Base-by-base conservation (phyloP, 2,329 filamentous ascomycete species). In the Venturia aucupariae region DNA sequence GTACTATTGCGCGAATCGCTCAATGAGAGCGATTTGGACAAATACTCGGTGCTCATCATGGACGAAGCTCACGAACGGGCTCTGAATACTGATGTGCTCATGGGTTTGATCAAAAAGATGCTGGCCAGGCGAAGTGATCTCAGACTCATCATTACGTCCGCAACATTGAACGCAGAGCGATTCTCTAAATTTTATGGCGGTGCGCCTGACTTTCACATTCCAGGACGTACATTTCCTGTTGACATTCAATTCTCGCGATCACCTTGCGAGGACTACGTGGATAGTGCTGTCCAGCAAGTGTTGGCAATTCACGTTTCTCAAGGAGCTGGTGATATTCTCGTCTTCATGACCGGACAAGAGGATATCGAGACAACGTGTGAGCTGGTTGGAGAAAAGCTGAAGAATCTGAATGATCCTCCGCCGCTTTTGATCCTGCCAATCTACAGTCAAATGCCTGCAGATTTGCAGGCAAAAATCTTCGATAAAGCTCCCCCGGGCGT, bases 331-430 rank as follows among this genome's bases (percentile, higher is more conserved):
- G 94, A 99, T 76, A 97, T 99, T 64, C 80, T 99, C 10, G 93
- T 99, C 10, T 99, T 99, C 76, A 99, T 99, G 94, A 99, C 95
- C 0, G 94, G 94, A 13, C 94, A 97, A 74, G 95, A 99, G 76
- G 94, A 99, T 72, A 99, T 99, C 67, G 94, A 99, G 75, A 89
- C 89, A 51, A 99, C 95, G 0, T 99, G 94, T 73, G 94, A 99
- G 72, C 80, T 97, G 24, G 84, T 97, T 3, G 90, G 90, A 64
- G 93, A 97, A 73, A 84, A 94, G 54, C 80, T 99, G 19, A 88
- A 90, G 68, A 84, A 93, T 38, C 83, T 99, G 39, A 97, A 97
- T 67, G 92, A 99, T 71, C 93, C 94, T 0, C 92, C 94, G 1
- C 93, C 96, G 73, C 84, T 99, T 65, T 93, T 90, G 73, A 96